Percentiles rank a stretch among this genome's conserved stretches.
These are phyloP conservation scores for Parasitella parasitica DNA, from an alignment of 371 early-diverging fungal genomes.

Conservation along the genomic window DNA sequence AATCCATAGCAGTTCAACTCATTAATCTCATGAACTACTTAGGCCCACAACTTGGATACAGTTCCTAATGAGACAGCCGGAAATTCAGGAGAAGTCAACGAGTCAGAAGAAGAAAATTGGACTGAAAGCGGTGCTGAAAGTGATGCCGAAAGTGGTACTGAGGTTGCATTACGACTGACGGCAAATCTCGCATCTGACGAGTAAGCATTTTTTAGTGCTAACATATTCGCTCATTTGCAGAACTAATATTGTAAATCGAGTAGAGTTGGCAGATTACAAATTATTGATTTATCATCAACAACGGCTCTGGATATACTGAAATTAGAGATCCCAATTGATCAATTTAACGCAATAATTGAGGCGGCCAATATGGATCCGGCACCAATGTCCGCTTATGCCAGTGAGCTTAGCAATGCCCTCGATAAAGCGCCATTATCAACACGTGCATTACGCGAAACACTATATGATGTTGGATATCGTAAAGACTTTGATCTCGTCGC, in stretches of 20 bases:
- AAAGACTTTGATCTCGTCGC: conserved; percentile 9
- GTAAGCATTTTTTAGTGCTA: not conserved
- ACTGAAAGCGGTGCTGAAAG: no score
- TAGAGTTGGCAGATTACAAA: not conserved
- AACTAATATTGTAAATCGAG: not conserved
- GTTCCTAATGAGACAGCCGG: conserved; percentile 8
- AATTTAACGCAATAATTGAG: not conserved
- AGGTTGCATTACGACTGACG: not conserved
- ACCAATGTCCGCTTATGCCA: conserved; percentile 11
- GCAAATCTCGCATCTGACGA: not conserved
- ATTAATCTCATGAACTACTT: conserved; percentile 13
- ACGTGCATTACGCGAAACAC: conserved; percentile 6
- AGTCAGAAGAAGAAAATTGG: no score
- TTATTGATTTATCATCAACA: not conserved
- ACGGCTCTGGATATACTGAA: not conserved
- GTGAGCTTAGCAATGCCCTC: conserved; percentile 11
- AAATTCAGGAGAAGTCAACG: not conserved
- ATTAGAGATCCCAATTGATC: not conserved
- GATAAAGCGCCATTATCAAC: conserved; percentile 5
- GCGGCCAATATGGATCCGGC: conserved; percentile 1
- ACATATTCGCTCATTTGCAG: not conserved
- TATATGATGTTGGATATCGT: conserved; percentile 6
- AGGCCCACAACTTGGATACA: conserved; percentile 5
- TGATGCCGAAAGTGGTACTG: not conserved
- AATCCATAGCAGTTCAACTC: conserved; percentile 6